Conservation (phyloP, 805 yeast species). For the Spathaspora gorwiae region DNA sequence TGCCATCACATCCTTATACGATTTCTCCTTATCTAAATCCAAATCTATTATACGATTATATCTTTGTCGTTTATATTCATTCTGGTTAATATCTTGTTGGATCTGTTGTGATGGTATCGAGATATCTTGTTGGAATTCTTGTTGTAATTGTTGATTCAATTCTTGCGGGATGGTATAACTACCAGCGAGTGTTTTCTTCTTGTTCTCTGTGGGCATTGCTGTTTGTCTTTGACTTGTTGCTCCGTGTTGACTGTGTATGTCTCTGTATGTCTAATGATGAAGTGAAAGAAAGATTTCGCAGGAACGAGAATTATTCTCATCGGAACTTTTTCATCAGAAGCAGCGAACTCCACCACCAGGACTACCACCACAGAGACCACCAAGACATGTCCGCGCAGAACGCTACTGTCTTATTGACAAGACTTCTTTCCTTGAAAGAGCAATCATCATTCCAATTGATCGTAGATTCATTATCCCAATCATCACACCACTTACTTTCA, state of each 20-base stretch:
- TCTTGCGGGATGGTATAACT: slow-evolving; percentile 27
- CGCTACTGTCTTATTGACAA: slow-evolving; percentile 51
- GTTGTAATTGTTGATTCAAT: slow-evolving; percentile 21
- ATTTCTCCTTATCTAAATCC: slow-evolving; percentile 20
- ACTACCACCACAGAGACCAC: too few species aligned
- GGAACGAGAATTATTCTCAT: too few species aligned
- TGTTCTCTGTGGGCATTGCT: background rate
- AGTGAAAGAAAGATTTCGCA: too few species aligned
- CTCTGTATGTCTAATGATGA: too few species aligned
- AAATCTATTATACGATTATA: slow-evolving; percentile 21
- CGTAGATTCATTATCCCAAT: slow-evolving; percentile 67
- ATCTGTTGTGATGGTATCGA: background rate
- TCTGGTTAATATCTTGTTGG: slow-evolving; percentile 8
- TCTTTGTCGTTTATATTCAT: slow-evolving; percentile 27
- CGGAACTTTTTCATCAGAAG: too few species aligned
- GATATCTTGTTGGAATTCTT: slow-evolving; percentile 14
- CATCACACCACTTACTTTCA: slow-evolving; percentile 49
- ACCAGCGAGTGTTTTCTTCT: slow-evolving; percentile 21
- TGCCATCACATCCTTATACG: slow-evolving; percentile 42
- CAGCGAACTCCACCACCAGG: too few species aligned
- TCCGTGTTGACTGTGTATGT: too few species aligned
- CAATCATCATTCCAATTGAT: slow-evolving; percentile 67
- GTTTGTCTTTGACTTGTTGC: too few species aligned
- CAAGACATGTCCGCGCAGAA: slow-evolving; percentile 27
- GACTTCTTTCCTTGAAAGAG: slow-evolving; percentile 70